phyloP scores from a whole-genome alignment of 129 eudicot species.

The Mikania micrantha region DNA sequence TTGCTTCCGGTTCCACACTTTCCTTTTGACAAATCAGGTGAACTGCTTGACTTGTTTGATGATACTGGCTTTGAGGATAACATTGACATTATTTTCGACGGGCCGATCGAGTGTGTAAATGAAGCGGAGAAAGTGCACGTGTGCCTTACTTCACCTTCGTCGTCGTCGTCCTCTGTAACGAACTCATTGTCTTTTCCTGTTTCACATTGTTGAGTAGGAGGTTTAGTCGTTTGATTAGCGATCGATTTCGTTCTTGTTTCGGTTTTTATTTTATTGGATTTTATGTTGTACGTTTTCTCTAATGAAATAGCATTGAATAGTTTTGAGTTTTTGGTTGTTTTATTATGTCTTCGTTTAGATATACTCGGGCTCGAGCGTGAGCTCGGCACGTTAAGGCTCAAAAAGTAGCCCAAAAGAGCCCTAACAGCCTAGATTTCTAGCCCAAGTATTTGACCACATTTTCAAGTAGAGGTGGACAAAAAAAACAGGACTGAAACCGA shows the following conservation, averaged over 20 bases:
- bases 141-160: constrained; percentile 27
- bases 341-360: too few species aligned
- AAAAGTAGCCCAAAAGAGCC: neutral
- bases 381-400: too few species aligned
- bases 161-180: constrained; percentile 34
- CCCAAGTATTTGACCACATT: neutral
- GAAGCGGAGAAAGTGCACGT: constrained; percentile 19
- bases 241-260: constrained; percentile 10
- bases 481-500: too few species aligned
- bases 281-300: constrained; percentile 17
- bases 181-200: constrained; percentile 26
- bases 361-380: too few species aligned
- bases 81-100: constrained; percentile 46
- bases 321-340: constrained; percentile 9
- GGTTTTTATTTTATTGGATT: neutral
- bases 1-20: constrained; percentile 48
- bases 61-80: constrained; percentile 54
- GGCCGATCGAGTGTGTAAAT: constrained; percentile 1
- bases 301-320: constrained; percentile 22
- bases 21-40: constrained; percentile 37
- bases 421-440: neutral
- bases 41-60: constrained; percentile 37
- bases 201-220: constrained; percentile 15
- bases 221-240: constrained; percentile 15
- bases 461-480: too few species aligned